Base-by-base conservation (phyloP, 345 rosid species). In the Balakata baccata region DNA sequence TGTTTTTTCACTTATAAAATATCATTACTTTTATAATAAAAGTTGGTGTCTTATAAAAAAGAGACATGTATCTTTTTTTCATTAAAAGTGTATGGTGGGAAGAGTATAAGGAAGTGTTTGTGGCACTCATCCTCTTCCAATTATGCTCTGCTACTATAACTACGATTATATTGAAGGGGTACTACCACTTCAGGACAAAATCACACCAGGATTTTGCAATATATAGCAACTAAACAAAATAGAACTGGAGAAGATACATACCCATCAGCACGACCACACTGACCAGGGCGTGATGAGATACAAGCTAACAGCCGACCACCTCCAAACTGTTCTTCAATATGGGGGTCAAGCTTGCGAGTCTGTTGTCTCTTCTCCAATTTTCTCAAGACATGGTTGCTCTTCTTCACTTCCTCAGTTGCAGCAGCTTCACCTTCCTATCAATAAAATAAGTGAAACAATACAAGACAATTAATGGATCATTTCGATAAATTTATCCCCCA, bases 231-330 rank as follows among this genome's bases (percentile, higher is more conserved):
- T 6, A 22, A 3, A 43, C 4, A 14, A 17, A 7, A 64, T 2
- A 52, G 12, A 14, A 22, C 2, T 16, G 11, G 41, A 25, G 3
- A 52, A 49, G 10, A 63, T 14, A 56, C 75, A 71, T 77, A 77
- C 80, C 80, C 80, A 22, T 77, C 80, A 57, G 75, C 75, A 20
- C 80, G 80, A 4, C 80, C 80, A 38, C 75, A 77, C 23, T 77
- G 80, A 11, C 80, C 80, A 57, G 80, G 80, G 7, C 80, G 80
- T 38, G 80, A 77, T 23, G 80, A 77, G 34, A 77, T 77, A 29
- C 68, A 77, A 50, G 80, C 80, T 20, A 77, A 18, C 13, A 77
- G 64, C 25, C 80, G 75, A 18, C 80, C 80, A 49, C 80, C 0
- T 7, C 71, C 37, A 64, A 77, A 77, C 38, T 77, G 80, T 20